These are phyloP conservation scores for Chlorella ohadii DNA, from an alignment of 139 green algal species.

Conservation along the genomic window DNA sequence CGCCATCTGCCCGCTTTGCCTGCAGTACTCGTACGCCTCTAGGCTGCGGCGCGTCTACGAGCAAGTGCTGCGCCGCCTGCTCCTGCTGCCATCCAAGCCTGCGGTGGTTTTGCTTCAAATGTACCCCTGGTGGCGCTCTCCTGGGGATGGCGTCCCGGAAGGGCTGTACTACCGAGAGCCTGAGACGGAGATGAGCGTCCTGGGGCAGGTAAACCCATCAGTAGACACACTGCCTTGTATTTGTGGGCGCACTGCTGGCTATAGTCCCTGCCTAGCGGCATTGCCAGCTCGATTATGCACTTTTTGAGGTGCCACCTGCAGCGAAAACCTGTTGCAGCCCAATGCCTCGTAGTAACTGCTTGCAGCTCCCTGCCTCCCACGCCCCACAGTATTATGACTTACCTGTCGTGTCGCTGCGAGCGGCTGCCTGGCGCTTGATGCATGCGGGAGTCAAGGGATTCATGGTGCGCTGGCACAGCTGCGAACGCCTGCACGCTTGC, in stretches of 20 bases:
- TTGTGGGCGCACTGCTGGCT: too few species aligned
- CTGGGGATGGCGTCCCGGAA: not conserved
- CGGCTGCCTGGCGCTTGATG: constrained; percentile 17
- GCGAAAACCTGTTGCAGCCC: not conserved
- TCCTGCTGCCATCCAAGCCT: not conserved
- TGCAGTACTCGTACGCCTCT: not conserved
- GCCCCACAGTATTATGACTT: constrained; percentile 19
- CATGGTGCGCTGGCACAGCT: not conserved
- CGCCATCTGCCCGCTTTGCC: too few species aligned
- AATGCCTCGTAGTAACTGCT: not conserved
- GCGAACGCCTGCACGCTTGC: not conserved
- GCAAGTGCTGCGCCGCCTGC: constrained; percentile 14
- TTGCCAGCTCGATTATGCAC: too few species aligned
- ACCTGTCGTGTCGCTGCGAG: not conserved
- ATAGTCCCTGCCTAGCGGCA: too few species aligned
- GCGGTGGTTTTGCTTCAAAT: constrained; percentile 13
- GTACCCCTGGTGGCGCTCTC: constrained; percentile 9
- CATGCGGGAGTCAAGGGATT: not conserved
- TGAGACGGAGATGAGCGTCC: not conserved
- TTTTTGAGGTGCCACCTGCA: not conserved
- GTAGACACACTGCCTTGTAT: too few species aligned
- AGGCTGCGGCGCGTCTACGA: not conserved
- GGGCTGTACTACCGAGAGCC: constrained; percentile 17
- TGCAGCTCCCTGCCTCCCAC: not conserved
- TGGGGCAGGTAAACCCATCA: not conserved